These are phyloP conservation scores for Protea cynaroides DNA, from an alignment of 164 flowering plant species.

Conservation along the genomic window DNA sequence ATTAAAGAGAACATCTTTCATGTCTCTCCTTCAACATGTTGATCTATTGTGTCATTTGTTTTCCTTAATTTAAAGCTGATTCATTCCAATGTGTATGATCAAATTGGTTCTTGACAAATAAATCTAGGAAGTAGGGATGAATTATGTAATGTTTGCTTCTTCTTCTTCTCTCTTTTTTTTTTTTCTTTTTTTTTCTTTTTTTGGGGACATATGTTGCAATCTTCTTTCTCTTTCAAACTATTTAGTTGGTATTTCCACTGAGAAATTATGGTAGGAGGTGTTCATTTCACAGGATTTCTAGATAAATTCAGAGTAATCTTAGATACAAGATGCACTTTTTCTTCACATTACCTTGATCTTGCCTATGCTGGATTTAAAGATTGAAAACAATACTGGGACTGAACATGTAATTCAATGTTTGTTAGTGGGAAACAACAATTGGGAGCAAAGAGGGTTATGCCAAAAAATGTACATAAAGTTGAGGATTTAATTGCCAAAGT, in stretches of 20 bases:
- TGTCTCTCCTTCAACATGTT: slow-evolving; percentile 20
- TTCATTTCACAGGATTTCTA: no score
- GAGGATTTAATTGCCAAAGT: no score
- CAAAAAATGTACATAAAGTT: no score
- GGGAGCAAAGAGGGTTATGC: no score
- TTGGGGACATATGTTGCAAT: neutral
- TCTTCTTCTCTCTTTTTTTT: no score
- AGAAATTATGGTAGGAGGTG: no score
- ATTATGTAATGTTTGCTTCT: no score
- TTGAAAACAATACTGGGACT: no score
- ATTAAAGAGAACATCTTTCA: slow-evolving; percentile 18
- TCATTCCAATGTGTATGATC: slow-evolving; percentile 13
- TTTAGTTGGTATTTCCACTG: neutral
- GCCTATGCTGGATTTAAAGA: no score
- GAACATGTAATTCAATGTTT: no score
- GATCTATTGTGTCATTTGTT: slow-evolving; percentile 1
- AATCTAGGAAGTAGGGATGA: neutral
- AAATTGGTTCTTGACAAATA: slow-evolving; percentile 5
- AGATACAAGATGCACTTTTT: neutral
- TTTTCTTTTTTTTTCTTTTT: neutral
- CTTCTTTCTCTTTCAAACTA: neutral
- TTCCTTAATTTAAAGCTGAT: slow-evolving; percentile 10
- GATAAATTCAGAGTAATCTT: no score
- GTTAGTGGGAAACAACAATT: no score
- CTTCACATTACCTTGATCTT: neutral